Evolutionary conservation across 2,329 filamentous ascomycete species (phyloP).

Genomic region (Chaetomiaceae sp.): DNA sequence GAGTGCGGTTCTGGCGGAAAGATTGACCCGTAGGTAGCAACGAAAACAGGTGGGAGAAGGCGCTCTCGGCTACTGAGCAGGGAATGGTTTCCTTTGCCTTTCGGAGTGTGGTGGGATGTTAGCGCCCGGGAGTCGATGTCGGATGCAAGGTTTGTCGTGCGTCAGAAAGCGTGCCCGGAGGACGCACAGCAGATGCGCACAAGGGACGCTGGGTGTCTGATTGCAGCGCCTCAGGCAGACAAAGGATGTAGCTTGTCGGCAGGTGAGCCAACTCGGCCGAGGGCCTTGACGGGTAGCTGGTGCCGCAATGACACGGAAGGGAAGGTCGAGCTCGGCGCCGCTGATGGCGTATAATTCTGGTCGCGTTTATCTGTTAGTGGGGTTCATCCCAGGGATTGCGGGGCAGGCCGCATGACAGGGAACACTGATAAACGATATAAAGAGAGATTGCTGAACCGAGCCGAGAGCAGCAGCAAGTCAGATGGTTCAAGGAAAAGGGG

Average conservation of each 20-base stretch:
- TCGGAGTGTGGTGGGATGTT: slow-evolving; percentile 5
- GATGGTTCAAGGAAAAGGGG: neutral
- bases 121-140: slow-evolving; percentile 3
- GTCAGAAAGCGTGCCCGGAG: slow-evolving; percentile 5
- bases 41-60: neutral
- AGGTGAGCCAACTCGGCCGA: slow-evolving; percentile 7
- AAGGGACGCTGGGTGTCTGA: neutral
- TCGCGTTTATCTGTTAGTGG: slow-evolving; percentile 31
- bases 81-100: neutral
- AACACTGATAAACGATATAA: slow-evolving; percentile 22
- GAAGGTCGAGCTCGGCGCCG: slow-evolving; percentile 15
- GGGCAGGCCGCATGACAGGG: slow-evolving; percentile 26
- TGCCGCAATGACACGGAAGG: slow-evolving; percentile 20
- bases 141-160: slow-evolving; percentile 14
- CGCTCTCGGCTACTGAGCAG: neutral
- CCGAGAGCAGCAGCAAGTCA: neutral
- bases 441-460: slow-evolving; percentile 4
- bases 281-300: slow-evolving; percentile 23
- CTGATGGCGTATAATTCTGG: slow-evolving; percentile 25
- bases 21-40: neutral
- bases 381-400: slow-evolving; percentile 28
- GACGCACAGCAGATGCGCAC: slow-evolving; percentile 8
- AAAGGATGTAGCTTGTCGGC: neutral
- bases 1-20: neutral
- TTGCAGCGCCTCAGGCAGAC: slow-evolving; percentile 8